Base-by-base conservation (phyloP, 2,329 filamentous ascomycete genomes). In the Epichloe gansuensis region DNA sequence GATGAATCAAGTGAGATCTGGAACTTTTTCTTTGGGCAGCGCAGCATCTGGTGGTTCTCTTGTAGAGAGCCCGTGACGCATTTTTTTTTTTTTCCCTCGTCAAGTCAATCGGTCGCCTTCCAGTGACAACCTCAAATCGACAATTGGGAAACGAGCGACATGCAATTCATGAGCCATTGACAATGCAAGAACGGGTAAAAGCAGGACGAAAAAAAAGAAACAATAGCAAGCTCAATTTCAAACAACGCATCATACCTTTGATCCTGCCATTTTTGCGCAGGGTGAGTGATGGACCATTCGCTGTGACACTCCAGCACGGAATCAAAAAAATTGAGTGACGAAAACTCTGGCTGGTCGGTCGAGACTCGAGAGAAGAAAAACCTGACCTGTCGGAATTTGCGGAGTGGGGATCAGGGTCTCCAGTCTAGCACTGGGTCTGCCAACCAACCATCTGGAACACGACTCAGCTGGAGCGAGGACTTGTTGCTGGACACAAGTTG, bases 231-330 rank as follows among this genome's bases (percentile, higher is more conserved):
- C 23, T 11, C 5, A 15, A 23, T 9, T 21, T 27, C 23, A 7
- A 38, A 12, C 27, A 25, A 38, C 8, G 17, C 34, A 15, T 34
- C 47, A 43, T 47, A 58, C 58, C 57, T 59, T 60, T 53, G 53
- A 52, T 54, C 54, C 55, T 41, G 58, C 56, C 58, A 60, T 60
- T 42, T 36, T 34, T 47, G 41, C 42, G 9, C 49, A 44, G 42
- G 44, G 40, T 46, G 27, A 17, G 31, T 50, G 40, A 46, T 43
- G 44, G 35, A 39, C 42, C 27, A 39, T 15, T 46, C 34, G 49
- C 25, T 39, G 49, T 51, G 42, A 40, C 35, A 50, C 25, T 35
- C 39, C 40, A 31, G 51, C 39, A 36, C 40, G 38, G 47, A 38
- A 54, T 50, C 34, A 23, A 35, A n/a, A 47, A 17, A 39, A 47